Percentiles rank a stretch among this genome's conserved stretches.
These are phyloP conservation scores for Hordeum marinum DNA, from an alignment of 176 grass and related monocot genomes.

Conservation along the genomic window DNA sequence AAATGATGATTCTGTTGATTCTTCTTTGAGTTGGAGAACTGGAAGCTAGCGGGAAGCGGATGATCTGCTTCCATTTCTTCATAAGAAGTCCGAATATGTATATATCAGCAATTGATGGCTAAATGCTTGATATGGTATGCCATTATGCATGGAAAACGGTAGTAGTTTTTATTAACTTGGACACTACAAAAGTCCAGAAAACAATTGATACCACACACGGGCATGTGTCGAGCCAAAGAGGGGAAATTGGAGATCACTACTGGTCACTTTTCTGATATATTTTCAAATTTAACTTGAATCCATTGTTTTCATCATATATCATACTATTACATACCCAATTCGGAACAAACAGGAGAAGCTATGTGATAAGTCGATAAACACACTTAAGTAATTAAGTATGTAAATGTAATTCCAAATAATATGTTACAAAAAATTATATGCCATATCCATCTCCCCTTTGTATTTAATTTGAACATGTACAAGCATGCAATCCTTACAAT, in stretches of 20 bases:
- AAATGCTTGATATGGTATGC: not conserved
- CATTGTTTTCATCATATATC: not conserved
- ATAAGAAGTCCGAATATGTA: not conserved
- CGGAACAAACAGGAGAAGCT: not conserved
- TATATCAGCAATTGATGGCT: not conserved
- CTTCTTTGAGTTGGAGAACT: not conserved
- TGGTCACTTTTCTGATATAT: not conserved
- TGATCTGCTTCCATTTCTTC: not conserved
- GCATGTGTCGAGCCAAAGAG: not conserved
- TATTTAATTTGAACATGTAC: not conserved
- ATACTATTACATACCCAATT: not conserved
- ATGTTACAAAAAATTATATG: not conserved
- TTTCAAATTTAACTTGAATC: not conserved
- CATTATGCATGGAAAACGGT: not conserved
- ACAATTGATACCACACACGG: not conserved
- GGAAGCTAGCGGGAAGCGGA: not conserved
- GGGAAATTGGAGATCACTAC: not conserved
- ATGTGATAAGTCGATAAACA: not conserved
- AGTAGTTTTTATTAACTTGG: no score
- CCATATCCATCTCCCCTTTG: not conserved
- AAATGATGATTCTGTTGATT: conserved; percentile 34
- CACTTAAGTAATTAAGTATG: no score
- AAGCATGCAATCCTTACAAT: not conserved
- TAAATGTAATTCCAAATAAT: not conserved
- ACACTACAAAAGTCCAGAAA: not conserved